Evolutionary conservation across 73 alveolate genomes (phyloP).

Genomic region (Effrenium voratum): DNA sequence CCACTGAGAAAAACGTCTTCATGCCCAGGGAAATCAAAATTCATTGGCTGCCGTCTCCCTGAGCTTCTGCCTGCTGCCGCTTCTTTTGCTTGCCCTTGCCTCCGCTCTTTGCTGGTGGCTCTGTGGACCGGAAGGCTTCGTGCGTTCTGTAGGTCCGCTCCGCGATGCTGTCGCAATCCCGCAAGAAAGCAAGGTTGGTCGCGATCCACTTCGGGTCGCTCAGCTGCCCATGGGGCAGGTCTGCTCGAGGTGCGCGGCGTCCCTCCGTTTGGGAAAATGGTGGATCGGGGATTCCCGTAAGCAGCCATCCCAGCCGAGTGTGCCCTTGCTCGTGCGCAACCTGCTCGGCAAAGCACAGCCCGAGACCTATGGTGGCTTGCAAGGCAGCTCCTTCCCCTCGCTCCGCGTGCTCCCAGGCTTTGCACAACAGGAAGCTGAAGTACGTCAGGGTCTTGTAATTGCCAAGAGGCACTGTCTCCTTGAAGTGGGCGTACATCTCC

Average conservation of each 20-base stretch:
- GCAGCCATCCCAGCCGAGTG: background rate
- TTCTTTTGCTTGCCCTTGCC: no score
- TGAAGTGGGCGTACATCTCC: background rate
- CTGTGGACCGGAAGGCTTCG: no score
- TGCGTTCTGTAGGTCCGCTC: slow-evolving; percentile 11
- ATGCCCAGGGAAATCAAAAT: no score
- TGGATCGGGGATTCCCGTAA: background rate
- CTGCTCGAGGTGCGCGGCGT: background rate
- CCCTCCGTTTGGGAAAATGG: background rate
- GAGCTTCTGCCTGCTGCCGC: no score
- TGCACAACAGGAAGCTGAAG: background rate
- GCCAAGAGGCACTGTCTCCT: slow-evolving; percentile 16
- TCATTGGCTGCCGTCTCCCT: no score
- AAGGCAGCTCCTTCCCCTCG: no score
- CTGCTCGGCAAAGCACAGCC: background rate
- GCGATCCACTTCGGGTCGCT: slow-evolving; percentile 22
- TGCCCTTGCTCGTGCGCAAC: slow-evolving; percentile 19
- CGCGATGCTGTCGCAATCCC: background rate
- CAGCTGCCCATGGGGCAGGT: slow-evolving; percentile 3
- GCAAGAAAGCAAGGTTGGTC: background rate
- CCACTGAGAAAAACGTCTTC: no score
- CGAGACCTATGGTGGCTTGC: background rate
- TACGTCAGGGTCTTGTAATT: background rate
- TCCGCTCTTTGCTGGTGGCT: no score
- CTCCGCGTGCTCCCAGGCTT: background rate